Evolutionary conservation across 2,329 filamentous ascomycete genomes (phyloP).

Genomic region (Botrytis medusae): DNA sequence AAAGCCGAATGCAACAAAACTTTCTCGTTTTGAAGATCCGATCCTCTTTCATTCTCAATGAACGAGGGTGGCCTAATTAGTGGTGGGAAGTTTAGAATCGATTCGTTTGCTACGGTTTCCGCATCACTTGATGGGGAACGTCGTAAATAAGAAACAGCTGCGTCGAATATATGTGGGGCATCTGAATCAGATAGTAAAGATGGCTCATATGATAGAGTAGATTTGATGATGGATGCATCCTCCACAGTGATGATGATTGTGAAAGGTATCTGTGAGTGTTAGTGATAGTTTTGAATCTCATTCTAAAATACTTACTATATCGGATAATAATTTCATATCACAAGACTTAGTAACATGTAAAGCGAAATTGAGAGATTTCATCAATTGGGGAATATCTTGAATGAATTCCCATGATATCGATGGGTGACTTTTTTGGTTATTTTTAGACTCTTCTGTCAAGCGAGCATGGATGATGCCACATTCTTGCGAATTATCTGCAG

Average conservation of each 20-base stretch:
- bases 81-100: slow-evolving; percentile 7
- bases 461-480: neutral
- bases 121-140: slow-evolving; percentile 4
- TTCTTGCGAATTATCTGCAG: neutral
- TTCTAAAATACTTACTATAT: neutral
- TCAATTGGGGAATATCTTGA: neutral
- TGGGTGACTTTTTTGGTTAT: neutral
- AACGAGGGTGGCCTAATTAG: neutral
- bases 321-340: neutral
- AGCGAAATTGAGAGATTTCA: neutral
- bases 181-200: neutral
- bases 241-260: neutral
- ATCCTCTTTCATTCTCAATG: neutral
- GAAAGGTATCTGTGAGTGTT: neutral
- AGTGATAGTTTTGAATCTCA: neutral
- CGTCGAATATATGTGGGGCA: slow-evolving; percentile 10
- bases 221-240: neutral
- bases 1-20: slow-evolving; percentile 6
- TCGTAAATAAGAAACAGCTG: neutral
- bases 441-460: neutral
- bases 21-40: neutral
- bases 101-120: neutral
- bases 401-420: neutral
- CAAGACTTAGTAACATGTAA: neutral
- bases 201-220: neutral